Percentiles rank a stretch among this genome's conserved stretches.
Evolutionary conservation across 2,329 filamentous ascomycete genomes (phyloP).

Genomic region (Nothophaeocryptopus gaeumannii): DNA sequence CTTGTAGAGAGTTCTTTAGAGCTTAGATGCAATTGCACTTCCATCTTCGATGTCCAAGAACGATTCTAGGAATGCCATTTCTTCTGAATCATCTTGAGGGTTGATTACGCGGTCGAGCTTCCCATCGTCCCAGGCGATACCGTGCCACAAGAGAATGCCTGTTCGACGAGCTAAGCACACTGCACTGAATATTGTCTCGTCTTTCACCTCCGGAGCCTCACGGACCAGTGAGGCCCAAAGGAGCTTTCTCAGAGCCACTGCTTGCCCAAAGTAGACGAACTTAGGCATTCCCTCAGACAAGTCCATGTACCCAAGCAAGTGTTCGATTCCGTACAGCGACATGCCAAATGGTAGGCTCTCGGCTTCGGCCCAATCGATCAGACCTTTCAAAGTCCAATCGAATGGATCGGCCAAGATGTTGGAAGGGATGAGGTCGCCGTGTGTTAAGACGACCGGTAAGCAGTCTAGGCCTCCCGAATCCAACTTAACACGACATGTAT

Average conservation of each 20-base stretch:
- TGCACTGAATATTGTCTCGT: constrained; percentile 31
- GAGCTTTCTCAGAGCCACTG: constrained; percentile 41
- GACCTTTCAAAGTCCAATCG: constrained; percentile 48
- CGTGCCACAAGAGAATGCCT: constrained; percentile 62
- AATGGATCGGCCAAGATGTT: constrained; percentile 55
- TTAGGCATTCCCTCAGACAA: constrained; percentile 5
- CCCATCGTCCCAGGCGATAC: constrained; percentile 54
- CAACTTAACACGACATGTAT: background rate
- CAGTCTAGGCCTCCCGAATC: constrained; percentile 21
- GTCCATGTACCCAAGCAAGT: constrained; percentile 53
- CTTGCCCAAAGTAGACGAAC: constrained; percentile 47
- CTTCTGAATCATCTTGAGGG: constrained; percentile 49
- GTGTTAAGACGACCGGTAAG: constrained; percentile 57
- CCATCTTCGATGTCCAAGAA: constrained; percentile 29
- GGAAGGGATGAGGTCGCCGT: constrained; percentile 58
- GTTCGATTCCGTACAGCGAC: constrained; percentile 60
- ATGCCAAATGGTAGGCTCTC: constrained; percentile 60
- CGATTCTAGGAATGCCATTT: constrained; percentile 50
- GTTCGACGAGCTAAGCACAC: constrained; percentile 49
- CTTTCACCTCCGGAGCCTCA: constrained; percentile 37
- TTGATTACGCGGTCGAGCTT: constrained; percentile 58
- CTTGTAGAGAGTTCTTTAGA: constrained; percentile 1
- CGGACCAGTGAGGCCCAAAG: constrained; percentile 52
- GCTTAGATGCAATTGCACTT: background rate
- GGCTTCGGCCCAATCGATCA: constrained; percentile 65